Conservation (phyloP, 2,329 filamentous ascomycete species). For the Chrysoporthe deuterocubensis region DNA sequence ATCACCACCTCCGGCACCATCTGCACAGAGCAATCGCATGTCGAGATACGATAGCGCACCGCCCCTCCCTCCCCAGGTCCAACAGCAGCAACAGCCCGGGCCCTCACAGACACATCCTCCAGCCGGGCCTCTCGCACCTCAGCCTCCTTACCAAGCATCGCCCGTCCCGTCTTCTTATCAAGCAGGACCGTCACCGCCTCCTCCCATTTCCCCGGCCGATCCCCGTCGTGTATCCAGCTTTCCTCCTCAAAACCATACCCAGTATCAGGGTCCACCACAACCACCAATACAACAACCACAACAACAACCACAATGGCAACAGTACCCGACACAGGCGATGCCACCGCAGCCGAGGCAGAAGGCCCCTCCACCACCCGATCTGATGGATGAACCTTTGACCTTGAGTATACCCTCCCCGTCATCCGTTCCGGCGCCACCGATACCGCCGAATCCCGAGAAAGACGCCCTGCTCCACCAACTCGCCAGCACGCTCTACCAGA, state of each 20-base stretch:
- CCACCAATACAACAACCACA: conserved; percentile 5
- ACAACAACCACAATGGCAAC: conserved; percentile 30
- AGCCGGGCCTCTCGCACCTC: conserved; percentile 37
- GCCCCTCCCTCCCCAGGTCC: conserved; percentile 37
- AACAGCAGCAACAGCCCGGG: conserved; percentile 21
- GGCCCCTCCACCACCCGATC: conserved; percentile 53
- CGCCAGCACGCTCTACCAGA: conserved; percentile 68
- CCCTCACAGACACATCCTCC: conserved; percentile 25
- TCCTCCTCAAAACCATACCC: conserved; percentile 29
- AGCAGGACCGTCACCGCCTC: conserved; percentile 25
- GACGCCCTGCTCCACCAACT: conserved; percentile 82
- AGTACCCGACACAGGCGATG: conserved; percentile 30
- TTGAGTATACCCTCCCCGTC: conserved; percentile 53
- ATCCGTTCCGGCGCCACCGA: conserved; percentile 73
- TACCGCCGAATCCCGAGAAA: conserved; percentile 95
- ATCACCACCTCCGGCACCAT: conserved; percentile 29
- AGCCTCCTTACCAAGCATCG: conserved; percentile 32
- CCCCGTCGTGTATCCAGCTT: conserved; percentile 26
- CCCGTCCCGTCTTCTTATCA: conserved; percentile 30
- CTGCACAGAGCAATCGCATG: conserved; percentile 33
- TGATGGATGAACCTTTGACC: conserved; percentile 62
- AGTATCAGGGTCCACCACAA: conserved; percentile 33
- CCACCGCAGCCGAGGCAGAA: conserved; percentile 38
- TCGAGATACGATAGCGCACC: conserved; percentile 41
- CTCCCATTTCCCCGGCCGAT: conserved; percentile 18